Conservation (phyloP, 2,329 filamentous ascomycete species). For the Elsinoe perseae region DNA sequence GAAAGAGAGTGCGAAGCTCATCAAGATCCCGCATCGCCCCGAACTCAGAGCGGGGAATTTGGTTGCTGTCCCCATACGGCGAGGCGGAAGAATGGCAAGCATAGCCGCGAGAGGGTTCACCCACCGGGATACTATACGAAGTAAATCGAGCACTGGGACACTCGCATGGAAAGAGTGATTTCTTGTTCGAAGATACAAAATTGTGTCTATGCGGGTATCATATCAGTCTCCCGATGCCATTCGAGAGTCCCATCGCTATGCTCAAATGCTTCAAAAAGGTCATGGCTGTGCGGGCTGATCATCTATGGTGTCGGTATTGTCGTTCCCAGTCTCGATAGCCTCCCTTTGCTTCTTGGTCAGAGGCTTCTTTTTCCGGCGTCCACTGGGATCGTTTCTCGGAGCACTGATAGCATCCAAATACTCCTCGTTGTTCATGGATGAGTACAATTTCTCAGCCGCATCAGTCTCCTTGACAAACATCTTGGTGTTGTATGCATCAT, state of each 20-base stretch:
- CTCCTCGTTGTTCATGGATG: conserved; percentile 49
- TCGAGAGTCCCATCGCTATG: not conserved
- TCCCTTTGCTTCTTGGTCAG: conserved; percentile 23
- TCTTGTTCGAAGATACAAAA: not conserved
- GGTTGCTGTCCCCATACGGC: conserved; percentile 1
- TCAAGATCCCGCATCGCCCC: conserved; percentile 1
- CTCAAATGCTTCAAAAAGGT: not conserved
- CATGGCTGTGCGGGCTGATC: not conserved
- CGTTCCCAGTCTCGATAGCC: conserved; percentile 21
- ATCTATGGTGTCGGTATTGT: conserved; percentile 15
- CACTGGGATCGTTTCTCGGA: conserved; percentile 34
- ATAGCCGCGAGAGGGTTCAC: not conserved
- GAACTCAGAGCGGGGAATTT: conserved; percentile 10
- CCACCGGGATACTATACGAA: not conserved
- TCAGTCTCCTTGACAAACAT: conserved; percentile 52
- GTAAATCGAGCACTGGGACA: not conserved
- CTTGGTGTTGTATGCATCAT: conserved; percentile 65
- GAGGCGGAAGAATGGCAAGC: not conserved
- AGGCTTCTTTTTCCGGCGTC: conserved; percentile 31
- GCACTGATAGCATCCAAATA: conserved; percentile 59
- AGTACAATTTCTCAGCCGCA: conserved; percentile 43
- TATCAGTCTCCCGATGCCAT: not conserved
- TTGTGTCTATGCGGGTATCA: conserved; percentile 11
- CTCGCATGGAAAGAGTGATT: not conserved
- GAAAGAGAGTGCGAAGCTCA: not conserved